Evolutionary conservation across 495 filamentous ascomycete genomes (phyloP).

Genomic region (Tuber calosporum): DNA sequence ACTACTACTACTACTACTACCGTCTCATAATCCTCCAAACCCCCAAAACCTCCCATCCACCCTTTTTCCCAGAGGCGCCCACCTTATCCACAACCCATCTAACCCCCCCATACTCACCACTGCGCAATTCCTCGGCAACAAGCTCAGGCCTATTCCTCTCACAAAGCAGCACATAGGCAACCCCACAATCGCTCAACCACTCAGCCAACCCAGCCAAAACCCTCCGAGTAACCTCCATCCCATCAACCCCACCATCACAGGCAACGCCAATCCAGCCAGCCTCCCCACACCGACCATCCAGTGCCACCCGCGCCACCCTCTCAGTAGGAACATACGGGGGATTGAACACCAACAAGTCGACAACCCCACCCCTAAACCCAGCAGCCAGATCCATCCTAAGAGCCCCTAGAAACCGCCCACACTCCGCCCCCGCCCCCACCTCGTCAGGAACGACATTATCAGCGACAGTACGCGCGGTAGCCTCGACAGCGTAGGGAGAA

Average conservation of each 20-base stretch:
- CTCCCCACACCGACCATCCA: slow-evolving; percentile 48
- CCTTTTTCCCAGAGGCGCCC: slow-evolving; percentile 71
- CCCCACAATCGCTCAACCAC: slow-evolving; percentile 59
- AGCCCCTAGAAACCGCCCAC: slow-evolving; percentile 52
- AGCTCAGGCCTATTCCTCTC: slow-evolving; percentile 73
- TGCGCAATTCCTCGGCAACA: slow-evolving; percentile 59
- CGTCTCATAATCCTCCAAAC: slow-evolving; percentile 40
- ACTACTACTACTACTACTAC: slow-evolving; percentile 12
- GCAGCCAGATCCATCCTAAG: slow-evolving; percentile 58
- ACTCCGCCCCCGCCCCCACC: no score
- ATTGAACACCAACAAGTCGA: slow-evolving; percentile 91
- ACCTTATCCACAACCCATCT: slow-evolving; percentile 72
- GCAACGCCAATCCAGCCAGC: slow-evolving; percentile 59
- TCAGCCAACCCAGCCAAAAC: slow-evolving; percentile 60
- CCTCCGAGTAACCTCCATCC: slow-evolving; percentile 82
- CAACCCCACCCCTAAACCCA: slow-evolving; percentile 49
- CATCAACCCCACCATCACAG: slow-evolving; percentile 79
- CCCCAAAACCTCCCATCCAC: slow-evolving; percentile 67
- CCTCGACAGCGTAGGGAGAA: slow-evolving; percentile 69
- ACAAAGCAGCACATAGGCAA: slow-evolving; percentile 85
- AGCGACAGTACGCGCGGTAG: slow-evolving; percentile 56
- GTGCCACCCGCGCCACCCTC: no score
- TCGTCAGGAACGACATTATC: slow-evolving; percentile 42
- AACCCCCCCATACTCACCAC: slow-evolving; percentile 45
- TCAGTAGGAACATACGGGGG: slow-evolving; percentile 89